Evolutionary conservation across 2,329 filamentous ascomycete genomes (phyloP), one percentile per base, ranked within the genome.

Genomic region (Dactylonectria estremocensis): DNA sequence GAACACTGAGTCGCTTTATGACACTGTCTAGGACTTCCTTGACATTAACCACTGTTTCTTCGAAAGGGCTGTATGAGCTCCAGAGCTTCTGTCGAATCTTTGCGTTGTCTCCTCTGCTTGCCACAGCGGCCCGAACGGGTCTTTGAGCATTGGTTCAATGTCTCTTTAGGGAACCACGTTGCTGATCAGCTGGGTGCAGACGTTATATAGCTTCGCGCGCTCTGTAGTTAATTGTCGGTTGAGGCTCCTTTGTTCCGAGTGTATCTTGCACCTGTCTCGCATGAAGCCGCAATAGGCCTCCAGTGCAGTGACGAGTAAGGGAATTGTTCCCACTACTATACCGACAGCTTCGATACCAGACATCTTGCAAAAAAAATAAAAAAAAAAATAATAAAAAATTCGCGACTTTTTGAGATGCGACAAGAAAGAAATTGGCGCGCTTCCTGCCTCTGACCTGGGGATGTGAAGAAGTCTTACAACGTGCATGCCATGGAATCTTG

Each of bases 121-220:
- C 80, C 79, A 82, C 0, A 75, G 11, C 0, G 58, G 62, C 0
- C 79, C 79, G 1, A 78, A 77, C 0, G 79, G 75, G 3, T 76
- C 49, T 0, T 72, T 50, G 2, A 82, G 70, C 76, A 82, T 77
- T 5, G 61, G 31, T 5, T 79, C 73, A 0, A 81, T 72, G 7
- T 76, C 48, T 6, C 49, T n/a, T 0, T 62, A 67, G 0, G 74
- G 62, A 0, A 78, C 75, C 0, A 78, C 66, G 1, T 76, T 77
- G 0, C 58, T 61, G 3, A 81, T 72, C 0, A 81, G 72, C 10
- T 76, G 76, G 20, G 79, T 69, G 37, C 72, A 80, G 7, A 78
- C 74, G 48, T 81, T 79, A 4, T 74, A 65, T 0, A 80, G 46
- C 13, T 75, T 79, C 3, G 67, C 66, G 1, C 67, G 49, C 35